A percentile compares a stretch with the other conserved stretches of the same genome.
Evolutionary conservation across 164 flowering plant genomes (phyloP).

Genomic region (Stephania yunnanensis): DNA sequence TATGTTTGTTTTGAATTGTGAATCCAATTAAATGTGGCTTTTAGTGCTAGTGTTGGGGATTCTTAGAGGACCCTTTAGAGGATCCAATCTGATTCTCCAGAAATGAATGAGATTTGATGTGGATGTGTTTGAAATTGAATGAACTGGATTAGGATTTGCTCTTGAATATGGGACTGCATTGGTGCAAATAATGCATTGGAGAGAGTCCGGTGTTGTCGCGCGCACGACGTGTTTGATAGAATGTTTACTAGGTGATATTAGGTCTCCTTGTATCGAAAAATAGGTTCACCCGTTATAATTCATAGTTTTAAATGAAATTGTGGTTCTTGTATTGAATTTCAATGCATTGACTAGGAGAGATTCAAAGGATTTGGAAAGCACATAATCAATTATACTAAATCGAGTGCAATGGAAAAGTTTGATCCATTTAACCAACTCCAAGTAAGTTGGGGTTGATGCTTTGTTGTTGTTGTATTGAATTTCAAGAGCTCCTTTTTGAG

Average conservation of each 20-base stretch:
- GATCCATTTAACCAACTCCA: no score
- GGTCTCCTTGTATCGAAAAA: background rate
- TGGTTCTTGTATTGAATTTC: background rate
- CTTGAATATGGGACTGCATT: background rate
- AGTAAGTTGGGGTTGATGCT: no score
- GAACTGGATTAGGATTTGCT: background rate
- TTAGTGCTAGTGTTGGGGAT: background rate
- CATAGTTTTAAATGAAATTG: background rate
- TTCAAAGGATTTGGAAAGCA: no score
- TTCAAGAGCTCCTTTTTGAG: background rate
- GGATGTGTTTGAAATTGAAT: background rate
- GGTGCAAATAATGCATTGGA: background rate
- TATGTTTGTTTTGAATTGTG: background rate
- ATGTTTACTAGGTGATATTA: background rate
- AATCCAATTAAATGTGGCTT: background rate
- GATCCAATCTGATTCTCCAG: background rate
- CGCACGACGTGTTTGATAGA: background rate
- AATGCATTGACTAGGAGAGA: no score
- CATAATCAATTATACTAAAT: no score
- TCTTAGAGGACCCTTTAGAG: background rate
- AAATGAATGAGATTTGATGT: background rate
- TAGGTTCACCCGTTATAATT: background rate
- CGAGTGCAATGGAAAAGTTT: no score
- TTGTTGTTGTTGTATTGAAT: no score
- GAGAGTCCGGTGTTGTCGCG: background rate